Base-by-base conservation (phyloP, 1,139 yeast genomes). In the Magnusiomyces starmeri region DNA sequence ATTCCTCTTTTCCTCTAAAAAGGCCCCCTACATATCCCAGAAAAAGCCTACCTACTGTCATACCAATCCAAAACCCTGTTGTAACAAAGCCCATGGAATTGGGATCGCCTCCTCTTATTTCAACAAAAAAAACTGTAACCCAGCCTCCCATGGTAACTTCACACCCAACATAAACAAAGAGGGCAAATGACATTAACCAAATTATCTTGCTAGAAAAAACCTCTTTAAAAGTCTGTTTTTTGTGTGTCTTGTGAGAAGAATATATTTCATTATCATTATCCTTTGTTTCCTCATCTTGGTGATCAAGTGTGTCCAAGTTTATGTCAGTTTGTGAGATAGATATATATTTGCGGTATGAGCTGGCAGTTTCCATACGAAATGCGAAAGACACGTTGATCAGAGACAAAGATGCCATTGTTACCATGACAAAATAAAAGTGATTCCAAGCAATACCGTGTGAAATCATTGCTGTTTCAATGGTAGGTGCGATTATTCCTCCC, bases 131-230 rank as follows among this genome's bases (percentile, higher is more conserved):
- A 0, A 88, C 79, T 40, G 82, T 83, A 35, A 80, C 75, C 88
- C 88, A 83, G 29, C 87, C 87, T 21, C 84, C 87, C 59, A 81
- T 65, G 0, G 84, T 70, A 4, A 83, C 87, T 62, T 83, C 89
- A 1, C 78, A 75, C 3, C 89, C 90, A 60, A 82, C 85, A 59
- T 83, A 83, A 58, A 77, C 76, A 50, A 83, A 73, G 7, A 81
- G 75, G 56, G 78, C 82, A 18, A 76, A 60, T 1, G 85, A 74
- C 43, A 76, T 61, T 2, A 77, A 58, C 87, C 87, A 82, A 1
- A 83, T 25, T 2, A 51, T 26, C 25, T 78, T 32, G 18, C 37
- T 29, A 34, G 22, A 29, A 26, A 53, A 16, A 12, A 22, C 12
- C 34, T 24, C 21, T n/a, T n/a, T n/a, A n/a, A n/a, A n/a, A n/a